Base-by-base conservation (phyloP, 306 rosid genomes). In the Malus orientalis region DNA sequence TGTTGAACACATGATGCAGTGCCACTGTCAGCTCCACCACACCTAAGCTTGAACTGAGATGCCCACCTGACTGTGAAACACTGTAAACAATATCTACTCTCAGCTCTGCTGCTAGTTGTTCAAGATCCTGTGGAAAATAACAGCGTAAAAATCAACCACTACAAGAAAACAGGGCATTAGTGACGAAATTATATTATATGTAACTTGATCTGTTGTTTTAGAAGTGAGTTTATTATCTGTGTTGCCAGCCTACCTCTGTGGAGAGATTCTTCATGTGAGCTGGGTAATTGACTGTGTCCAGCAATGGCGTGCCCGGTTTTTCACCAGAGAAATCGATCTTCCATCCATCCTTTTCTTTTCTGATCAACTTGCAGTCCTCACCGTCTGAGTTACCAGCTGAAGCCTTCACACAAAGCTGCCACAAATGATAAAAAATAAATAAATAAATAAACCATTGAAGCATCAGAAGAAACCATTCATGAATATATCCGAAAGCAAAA, bases 31-130 rank as follows among this genome's bases (percentile, higher is more conserved):
- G 77, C 80, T 92, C 98, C 74, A 92, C 95, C 38, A 92, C 98
- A 67, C 98, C 98, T 80, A 95, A 92, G 79, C 97, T 95, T 49
- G 98, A 74, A 78, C 98, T 95, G 15, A 95, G 95, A 88, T 95
- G 98, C 29, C 98, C 98, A 20, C 98, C 98, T 10, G 81, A 81
- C 23, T 87, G 69, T 53, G 98, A 86, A 30, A 95, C 89, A 15
- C 79, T 59, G 55, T 86, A 81, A 1, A 95, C 98, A 32, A 94
- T 81, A 40, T 94, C 97, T 58, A 90, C 90, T 83, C 95, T 90
- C 27, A 94, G 63, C 78, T 94, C 98, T 77, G 92, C 95, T 73
- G 95, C 86, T 27, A 94, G 87, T 78, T 89, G 92, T 79, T 94
- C 91, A 7, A 94, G 97, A 68, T 92, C 97, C 97, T 94, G 83